These are phyloP conservation scores for Chondrostereum purpureum DNA, from an alignment of 1,284 basidiomycete species.

Conservation along the genomic window DNA sequence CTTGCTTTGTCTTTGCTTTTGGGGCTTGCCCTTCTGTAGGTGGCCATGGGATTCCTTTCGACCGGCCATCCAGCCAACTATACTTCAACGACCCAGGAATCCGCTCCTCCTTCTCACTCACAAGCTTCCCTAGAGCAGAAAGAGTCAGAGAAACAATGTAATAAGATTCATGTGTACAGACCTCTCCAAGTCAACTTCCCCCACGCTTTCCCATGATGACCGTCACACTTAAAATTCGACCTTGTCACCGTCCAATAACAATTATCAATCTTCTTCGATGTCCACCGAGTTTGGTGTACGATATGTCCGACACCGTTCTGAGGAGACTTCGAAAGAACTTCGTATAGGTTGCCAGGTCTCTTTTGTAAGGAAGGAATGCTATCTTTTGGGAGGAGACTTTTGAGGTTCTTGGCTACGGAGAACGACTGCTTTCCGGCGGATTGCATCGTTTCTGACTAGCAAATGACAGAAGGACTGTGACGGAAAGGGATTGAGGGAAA, in stretches of 20 bases:
- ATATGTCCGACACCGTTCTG: slow-evolving; percentile 57
- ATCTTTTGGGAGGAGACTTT: slow-evolving; percentile 43
- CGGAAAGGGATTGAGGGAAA: slow-evolving; percentile 12
- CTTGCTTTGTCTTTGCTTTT: too few species aligned
- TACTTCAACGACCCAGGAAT: slow-evolving; percentile 60
- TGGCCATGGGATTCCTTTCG: slow-evolving; percentile 17
- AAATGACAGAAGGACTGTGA: slow-evolving; percentile 20
- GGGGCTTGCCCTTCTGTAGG: background rate
- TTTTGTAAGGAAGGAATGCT: slow-evolving; percentile 53
- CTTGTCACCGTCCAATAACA: slow-evolving; percentile 71
- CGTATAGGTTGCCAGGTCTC: slow-evolving; percentile 54
- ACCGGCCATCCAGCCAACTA: slow-evolving; percentile 48
- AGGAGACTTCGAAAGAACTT: slow-evolving; percentile 65
- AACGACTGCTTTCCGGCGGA: slow-evolving; percentile 14
- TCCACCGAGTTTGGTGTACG: slow-evolving; percentile 71
- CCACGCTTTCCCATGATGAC: slow-evolving; percentile 74
- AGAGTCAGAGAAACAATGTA: too few species aligned
- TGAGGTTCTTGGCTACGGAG: slow-evolving; percentile 35
- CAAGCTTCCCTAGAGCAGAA: slow-evolving; percentile 39
- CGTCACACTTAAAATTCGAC: slow-evolving; percentile 60
- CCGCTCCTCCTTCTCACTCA: slow-evolving; percentile 39
- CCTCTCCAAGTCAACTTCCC: slow-evolving; percentile 73
- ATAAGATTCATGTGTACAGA: too few species aligned
- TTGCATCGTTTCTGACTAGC: slow-evolving; percentile 23
- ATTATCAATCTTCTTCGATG: slow-evolving; percentile 53